Percentiles rank a stretch among this genome's conserved stretches.
Evolutionary conservation across 2,329 filamentous ascomycete genomes (phyloP).

Genomic region (Penicillium sclerotiorum): DNA sequence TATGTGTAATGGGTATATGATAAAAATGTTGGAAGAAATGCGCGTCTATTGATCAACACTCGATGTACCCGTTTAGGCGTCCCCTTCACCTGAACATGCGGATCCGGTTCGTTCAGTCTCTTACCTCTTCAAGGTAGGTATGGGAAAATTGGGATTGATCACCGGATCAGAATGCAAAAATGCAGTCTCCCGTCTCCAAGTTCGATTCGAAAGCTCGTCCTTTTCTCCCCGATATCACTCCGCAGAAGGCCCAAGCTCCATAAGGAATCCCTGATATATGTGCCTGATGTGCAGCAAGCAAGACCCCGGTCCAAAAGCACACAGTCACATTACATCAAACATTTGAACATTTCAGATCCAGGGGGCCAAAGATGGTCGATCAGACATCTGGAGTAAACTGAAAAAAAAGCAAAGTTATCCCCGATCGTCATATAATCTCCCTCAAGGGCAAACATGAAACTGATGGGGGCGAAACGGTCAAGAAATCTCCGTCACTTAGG

Average conservation of each 20-base stretch:
- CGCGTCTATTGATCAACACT: slow-evolving; percentile 1
- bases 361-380: not conserved
- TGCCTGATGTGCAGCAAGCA: slow-evolving; percentile 20
- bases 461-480: not conserved
- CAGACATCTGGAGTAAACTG: not conserved
- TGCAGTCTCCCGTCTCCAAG: slow-evolving; percentile 11
- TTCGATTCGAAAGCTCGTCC: slow-evolving; percentile 19
- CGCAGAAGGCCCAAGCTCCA: slow-evolving; percentile 6
- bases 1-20: not conserved
- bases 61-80: not conserved
- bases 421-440: slow-evolving; percentile 7
- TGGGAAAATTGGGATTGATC: slow-evolving; percentile 7
- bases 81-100: too few relatives aligned
- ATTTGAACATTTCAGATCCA: not conserved
- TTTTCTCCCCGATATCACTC: slow-evolving; percentile 11
- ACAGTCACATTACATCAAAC: slow-evolving; percentile 25
- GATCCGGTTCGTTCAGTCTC: not conserved
- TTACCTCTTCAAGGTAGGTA: not conserved
- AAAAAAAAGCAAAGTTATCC: not conserved
- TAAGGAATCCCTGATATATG: slow-evolving; percentile 11
- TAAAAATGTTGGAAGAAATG: not conserved
- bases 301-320: slow-evolving; percentile 12
- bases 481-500: not conserved
- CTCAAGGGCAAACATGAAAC: slow-evolving; percentile 7
- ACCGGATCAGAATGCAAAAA: slow-evolving; percentile 6